These are phyloP conservation scores for Adansonia gregorii DNA, from an alignment of 441 rosid species.

Conservation along the genomic window DNA sequence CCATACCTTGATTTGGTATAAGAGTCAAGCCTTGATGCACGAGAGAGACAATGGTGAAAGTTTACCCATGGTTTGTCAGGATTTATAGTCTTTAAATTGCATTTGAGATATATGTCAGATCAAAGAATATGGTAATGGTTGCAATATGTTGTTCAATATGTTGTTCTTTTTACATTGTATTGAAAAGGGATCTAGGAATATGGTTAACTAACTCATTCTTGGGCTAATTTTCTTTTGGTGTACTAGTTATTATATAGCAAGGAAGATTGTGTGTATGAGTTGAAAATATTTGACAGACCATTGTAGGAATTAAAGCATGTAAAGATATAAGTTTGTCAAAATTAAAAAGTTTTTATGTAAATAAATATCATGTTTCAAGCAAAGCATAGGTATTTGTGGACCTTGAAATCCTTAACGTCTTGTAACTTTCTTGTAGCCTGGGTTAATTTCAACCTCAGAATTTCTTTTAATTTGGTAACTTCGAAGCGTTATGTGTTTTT, in stretches of 20 bases:
- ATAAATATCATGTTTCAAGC: background rate
- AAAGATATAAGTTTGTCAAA: background rate
- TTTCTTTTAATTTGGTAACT: background rate
- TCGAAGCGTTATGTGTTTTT: background rate
- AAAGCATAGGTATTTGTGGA: background rate
- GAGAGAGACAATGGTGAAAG: background rate
- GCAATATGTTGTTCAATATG: background rate
- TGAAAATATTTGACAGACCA: background rate
- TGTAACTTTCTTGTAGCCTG: background rate
- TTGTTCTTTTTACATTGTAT: background rate
- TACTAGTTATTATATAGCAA: background rate
- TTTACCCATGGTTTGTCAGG: background rate
- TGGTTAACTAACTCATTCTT: background rate
- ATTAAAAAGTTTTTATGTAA: background rate
- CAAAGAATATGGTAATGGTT: background rate
- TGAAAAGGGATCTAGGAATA: background rate
- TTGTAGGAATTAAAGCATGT: background rate
- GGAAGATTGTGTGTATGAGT: background rate
- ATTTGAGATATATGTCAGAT: background rate
- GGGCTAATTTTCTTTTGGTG: background rate
- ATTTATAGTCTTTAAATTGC: background rate
- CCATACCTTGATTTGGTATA: background rate
- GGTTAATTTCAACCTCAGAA: conserved; percentile 4
- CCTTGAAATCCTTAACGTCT: background rate
- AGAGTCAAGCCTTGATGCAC: background rate